These are phyloP conservation scores for Chytriomyces sp. DNA, from an alignment of 192 early-diverging fungal species.

Conservation along the genomic window DNA sequence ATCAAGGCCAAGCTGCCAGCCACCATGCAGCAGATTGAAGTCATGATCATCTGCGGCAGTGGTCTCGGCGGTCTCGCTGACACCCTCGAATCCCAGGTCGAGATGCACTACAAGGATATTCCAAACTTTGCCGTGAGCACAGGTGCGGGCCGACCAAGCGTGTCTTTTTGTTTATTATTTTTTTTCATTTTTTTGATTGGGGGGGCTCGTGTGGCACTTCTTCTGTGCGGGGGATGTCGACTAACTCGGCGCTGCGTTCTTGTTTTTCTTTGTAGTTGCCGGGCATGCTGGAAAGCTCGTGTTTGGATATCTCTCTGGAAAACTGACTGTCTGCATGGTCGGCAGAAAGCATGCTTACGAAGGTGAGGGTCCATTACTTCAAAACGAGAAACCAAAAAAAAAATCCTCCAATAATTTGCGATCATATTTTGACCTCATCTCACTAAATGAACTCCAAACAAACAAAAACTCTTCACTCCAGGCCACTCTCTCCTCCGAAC, in stretches of 20 bases:
- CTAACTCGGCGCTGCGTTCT: not conserved
- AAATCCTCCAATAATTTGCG: slow-evolving; percentile 11
- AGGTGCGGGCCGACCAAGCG: slow-evolving; percentile 44
- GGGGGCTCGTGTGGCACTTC: not conserved
- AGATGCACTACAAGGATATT: slow-evolving; percentile 79
- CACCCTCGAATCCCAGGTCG: slow-evolving; percentile 64
- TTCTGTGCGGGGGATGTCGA: not conserved
- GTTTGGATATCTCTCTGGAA: slow-evolving; percentile 79
- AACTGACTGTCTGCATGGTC: slow-evolving; percentile 79
- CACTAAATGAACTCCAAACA: not conserved
- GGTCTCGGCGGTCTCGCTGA: slow-evolving; percentile 83
- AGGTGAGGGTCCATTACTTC: slow-evolving; percentile 40
- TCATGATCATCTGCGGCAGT: slow-evolving; percentile 85
- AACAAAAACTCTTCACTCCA: slow-evolving; percentile 29
- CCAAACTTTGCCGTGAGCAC: slow-evolving; percentile 84
- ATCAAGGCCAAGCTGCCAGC: slow-evolving; percentile 50
- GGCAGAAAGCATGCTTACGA: slow-evolving; percentile 94
- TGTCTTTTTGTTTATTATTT: not conserved
- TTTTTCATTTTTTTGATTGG: not conserved
- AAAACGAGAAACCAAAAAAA: not conserved
- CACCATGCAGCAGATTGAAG: slow-evolving; percentile 50
- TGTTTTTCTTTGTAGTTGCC: slow-evolving; percentile 9
- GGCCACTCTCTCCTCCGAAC: slow-evolving; percentile 77
- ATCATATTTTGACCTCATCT: slow-evolving; percentile 10
- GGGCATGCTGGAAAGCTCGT: slow-evolving; percentile 83